These are phyloP conservation scores for Vinca minor DNA, from an alignment of 257 asterid genomes.

Conservation along the genomic window DNA sequence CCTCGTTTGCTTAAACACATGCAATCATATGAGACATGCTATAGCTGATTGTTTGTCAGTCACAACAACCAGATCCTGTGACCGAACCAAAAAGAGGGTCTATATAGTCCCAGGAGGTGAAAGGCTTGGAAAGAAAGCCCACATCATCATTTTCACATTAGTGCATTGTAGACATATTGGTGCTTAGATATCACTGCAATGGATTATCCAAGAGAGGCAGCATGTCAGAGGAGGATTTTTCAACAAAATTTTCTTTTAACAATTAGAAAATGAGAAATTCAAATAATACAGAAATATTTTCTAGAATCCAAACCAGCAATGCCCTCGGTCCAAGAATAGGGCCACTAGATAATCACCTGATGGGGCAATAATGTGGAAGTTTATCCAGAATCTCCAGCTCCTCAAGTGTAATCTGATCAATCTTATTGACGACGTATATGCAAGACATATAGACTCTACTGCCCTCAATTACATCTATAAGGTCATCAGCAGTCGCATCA, in stretches of 20 bases:
- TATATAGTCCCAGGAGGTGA: too few relatives aligned
- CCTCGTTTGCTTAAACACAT: neutral
- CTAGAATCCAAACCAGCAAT: neutral
- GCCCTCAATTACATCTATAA: constrained; percentile 94
- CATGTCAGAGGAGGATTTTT: neutral
- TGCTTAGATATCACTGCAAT: neutral
- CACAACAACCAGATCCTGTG: neutral
- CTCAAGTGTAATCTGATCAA: constrained; percentile 95
- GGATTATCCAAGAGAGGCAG: neutral
- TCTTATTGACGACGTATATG: constrained; percentile 88
- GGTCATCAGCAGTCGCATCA: constrained; percentile 99
- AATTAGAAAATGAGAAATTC: neutral
- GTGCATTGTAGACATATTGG: neutral
- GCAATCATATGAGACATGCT: too few relatives aligned
- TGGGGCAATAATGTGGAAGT: constrained; percentile 95
- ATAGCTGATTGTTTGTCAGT: too few relatives aligned
- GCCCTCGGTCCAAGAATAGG: neutral
- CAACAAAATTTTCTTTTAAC: neutral
- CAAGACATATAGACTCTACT: constrained; percentile 91
- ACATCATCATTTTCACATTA: too few relatives aligned
- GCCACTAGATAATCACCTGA: constrained; percentile 46
- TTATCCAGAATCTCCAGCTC: constrained; percentile 95
- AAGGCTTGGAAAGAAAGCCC: neutral
- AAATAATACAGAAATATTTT: neutral
- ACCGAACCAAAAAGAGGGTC: neutral